Base-by-base conservation (phyloP, 2,329 filamentous ascomycete genomes). In the Penicillium griseofulvum region DNA sequence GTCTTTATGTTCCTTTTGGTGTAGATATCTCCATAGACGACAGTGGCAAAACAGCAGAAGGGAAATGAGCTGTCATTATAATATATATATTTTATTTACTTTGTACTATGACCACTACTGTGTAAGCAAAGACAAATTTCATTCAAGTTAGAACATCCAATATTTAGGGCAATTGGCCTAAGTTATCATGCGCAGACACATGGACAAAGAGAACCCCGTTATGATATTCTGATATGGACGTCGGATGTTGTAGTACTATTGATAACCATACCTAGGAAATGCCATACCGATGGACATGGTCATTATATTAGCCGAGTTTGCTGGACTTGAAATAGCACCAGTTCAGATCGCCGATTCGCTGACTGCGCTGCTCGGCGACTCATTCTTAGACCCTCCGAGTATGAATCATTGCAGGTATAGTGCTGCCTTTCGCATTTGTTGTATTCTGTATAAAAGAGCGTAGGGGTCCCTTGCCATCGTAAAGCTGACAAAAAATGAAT, bases 371-470 rank as follows among this genome's bases (percentile, higher is more conserved):
- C 33, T 46, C 5, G 12, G 14, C 2, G 45, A 12, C n/a, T 16
- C 7, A 14, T 24, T 6, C 11, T 22, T 17, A 17, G 22, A 17
- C 16, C 33, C 12, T 9, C 50, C 49, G 24, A 55, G 31, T 38
- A 47, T 53, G 47, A 31, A 43, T 42, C 10, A 31, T 43, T 46
- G 33, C 24, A 39, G 56, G 43, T 31, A 52, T 48, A 22, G 43
- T 55, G 33, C 42, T 47, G 37, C 42, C 52, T 37, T 39, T 42
- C 41, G 33, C 47, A 31, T 29, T 56, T 9, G 55, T 44, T 16
- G 57, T 54, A 22, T 38, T 52, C 11, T 50, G 34, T 28, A 59
- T 59, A 42, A 56, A 62, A 41, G 28, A 22, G 33, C 12, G 43
- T 14, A 62, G 46, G 16, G 50, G 56, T 33, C 55, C 52, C 29